Evolutionary conservation across 495 filamentous ascomycete species (phyloP).

Genomic region (Massariosphaeria phaeospora): DNA sequence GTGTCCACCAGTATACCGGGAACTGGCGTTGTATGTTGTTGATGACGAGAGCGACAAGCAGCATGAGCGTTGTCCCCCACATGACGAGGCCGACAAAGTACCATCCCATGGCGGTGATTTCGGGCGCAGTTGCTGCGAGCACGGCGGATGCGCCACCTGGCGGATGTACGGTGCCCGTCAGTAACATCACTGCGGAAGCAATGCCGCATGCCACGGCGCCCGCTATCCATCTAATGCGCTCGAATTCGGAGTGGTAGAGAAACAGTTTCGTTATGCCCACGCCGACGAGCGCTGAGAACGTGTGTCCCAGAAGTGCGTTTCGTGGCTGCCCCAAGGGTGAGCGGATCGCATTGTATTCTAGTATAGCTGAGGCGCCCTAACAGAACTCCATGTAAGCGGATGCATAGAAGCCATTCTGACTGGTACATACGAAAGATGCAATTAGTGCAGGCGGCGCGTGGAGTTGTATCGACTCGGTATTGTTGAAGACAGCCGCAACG

Average conservation of each 20-base stretch:
- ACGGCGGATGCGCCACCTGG: slow-evolving; percentile 86
- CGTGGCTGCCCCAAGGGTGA: slow-evolving; percentile 82
- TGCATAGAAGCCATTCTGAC: too few species aligned
- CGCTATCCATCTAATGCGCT: slow-evolving; percentile 58
- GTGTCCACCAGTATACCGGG: slow-evolving; percentile 75
- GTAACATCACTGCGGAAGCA: slow-evolving; percentile 65
- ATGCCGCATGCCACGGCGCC: slow-evolving; percentile 65
- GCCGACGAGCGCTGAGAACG: slow-evolving; percentile 62
- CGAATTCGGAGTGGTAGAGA: slow-evolving; percentile 52
- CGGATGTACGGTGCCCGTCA: slow-evolving; percentile 78
- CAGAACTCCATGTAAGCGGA: too few species aligned
- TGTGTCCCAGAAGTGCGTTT: slow-evolving; percentile 67
- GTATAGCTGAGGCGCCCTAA: slow-evolving; percentile 38
- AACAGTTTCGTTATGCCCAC: slow-evolving; percentile 70
- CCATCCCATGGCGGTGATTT: slow-evolving; percentile 63
- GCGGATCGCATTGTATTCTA: slow-evolving; percentile 49
- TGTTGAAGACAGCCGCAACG: slow-evolving; percentile 32
- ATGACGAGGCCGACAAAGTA: slow-evolving; percentile 63
- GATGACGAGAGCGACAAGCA: slow-evolving; percentile 58
- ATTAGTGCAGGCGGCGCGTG: slow-evolving; percentile 34
- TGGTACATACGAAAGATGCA: slow-evolving; percentile 18
- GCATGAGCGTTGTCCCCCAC: slow-evolving; percentile 61
- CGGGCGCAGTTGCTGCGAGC: slow-evolving; percentile 61
- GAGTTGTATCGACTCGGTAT: slow-evolving; percentile 17
- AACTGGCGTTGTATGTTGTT: slow-evolving; percentile 75